Base-by-base conservation (phyloP, 805 yeast genomes). In the Hanseniaspora clermontiae region DNA sequence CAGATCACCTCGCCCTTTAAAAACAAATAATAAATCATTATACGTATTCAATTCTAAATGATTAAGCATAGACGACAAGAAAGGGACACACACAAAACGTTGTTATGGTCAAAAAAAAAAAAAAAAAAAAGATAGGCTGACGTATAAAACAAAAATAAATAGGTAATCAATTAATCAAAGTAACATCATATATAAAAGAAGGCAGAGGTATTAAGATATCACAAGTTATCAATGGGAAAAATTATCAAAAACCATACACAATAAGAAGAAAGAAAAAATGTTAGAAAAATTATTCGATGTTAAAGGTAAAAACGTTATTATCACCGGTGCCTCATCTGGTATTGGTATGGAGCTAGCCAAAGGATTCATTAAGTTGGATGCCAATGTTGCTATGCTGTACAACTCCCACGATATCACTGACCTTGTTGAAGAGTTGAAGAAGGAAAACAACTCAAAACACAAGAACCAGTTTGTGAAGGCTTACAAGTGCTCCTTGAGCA, bases 321-420 rank as follows among this genome's bases (percentile, higher is more conserved):
- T 87, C 58, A 84, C 95, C n/a, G 95, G 95, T 48, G 85, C 87
- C 12, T 82, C 90, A 17, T 75, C 84, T 48, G 95, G 95, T 37
- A 87, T 87, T 61, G 95, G 95, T 15, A 78, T 69, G 62, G 87
- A 86, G 5, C 84, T 85, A 38, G 95, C 95, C 46, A 85, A 81
- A 67, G 90, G 88, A 2, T 86, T 74, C 64, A 84, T 89, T 51
- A 91, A 86, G 70, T 91, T 91, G 4, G 95, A 95, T 52, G 95
- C 95, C 10, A 84, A 84, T 60, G 79, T 88, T 37, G 87, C 87
- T 49, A 74, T 82, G 62, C 80, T 84, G 80, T 80, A 77, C 73
- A 79, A 77, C 67, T 72, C 79, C 58, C 77, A 75, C 62, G 80
- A 84, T 10, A 62, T 69, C 50, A 55, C 64, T n/a, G 67, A 66